Evolutionary conservation across 1,139 yeast species (phyloP).

Genomic region (Arxiozyma slooffiae): DNA sequence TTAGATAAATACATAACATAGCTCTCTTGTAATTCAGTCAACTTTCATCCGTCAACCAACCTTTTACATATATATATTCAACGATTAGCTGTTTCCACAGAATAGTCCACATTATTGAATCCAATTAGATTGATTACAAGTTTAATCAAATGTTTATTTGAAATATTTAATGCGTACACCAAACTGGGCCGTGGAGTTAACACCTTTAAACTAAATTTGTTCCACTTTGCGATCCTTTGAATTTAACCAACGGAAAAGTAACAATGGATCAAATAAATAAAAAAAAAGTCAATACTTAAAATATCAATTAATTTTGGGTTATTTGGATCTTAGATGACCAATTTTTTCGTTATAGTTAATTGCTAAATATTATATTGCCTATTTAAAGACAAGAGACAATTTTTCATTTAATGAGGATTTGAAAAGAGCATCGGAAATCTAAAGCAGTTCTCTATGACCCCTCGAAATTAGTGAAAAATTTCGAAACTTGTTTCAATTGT

Average conservation of each 20-base stretch:
- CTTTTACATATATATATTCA: slow-evolving; percentile 31
- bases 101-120: slow-evolving; percentile 21
- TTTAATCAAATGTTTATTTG: slow-evolving; percentile 73
- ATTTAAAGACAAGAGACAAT: slow-evolving; percentile 18
- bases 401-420: slow-evolving; percentile 20
- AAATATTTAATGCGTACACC: slow-evolving; percentile 83
- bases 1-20: slow-evolving; percentile 86
- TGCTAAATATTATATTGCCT: slow-evolving; percentile 25
- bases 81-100: slow-evolving; percentile 23
- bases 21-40: slow-evolving; percentile 49
- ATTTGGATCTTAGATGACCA: slow-evolving; percentile 30
- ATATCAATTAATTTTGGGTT: slow-evolving; percentile 23
- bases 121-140: slow-evolving; percentile 41
- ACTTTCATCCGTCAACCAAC: slow-evolving; percentile 43
- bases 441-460: slow-evolving; percentile 5
- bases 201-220: slow-evolving; percentile 57
- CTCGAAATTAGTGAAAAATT: background rate
- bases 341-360: slow-evolving; percentile 24
- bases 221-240: slow-evolving; percentile 17
- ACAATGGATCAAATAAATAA: slow-evolving; percentile 24
- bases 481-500: no score
- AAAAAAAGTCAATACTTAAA: slow-evolving; percentile 20
- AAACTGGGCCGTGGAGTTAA: slow-evolving; percentile 59
- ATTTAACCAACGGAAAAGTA: slow-evolving; percentile 16
- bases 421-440: slow-evolving; percentile 22